phyloP scores from a whole-genome alignment of 352 stramenopile genomes.

The Elongisporangium undulatum region DNA sequence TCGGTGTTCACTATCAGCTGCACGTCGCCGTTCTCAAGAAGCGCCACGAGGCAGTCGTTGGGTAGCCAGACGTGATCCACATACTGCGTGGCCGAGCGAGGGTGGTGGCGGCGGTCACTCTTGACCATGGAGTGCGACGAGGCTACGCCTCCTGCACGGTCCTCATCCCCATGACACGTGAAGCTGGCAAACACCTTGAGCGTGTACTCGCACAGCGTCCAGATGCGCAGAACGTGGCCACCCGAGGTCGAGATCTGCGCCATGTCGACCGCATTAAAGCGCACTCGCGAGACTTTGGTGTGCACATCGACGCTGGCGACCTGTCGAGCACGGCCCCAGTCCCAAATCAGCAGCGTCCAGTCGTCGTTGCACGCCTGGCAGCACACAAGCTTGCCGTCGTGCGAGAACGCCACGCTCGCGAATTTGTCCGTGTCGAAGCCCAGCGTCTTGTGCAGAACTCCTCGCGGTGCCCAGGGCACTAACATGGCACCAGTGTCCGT shows the following conservation, averaged over 20 bases:
- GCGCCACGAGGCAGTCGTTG: conserved; percentile 54
- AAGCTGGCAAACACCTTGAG: conserved; percentile 70
- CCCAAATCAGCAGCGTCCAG: conserved; percentile 70
- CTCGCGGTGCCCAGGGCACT: background rate
- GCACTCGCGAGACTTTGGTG: conserved; percentile 60
- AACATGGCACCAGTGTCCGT: background rate
- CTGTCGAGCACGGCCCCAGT: conserved; percentile 67
- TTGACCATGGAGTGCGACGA: conserved; percentile 3
- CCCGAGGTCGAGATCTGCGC: conserved; percentile 72
- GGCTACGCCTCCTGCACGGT: conserved; percentile 32
- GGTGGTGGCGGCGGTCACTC: no score
- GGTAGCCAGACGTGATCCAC: conserved; percentile 70
- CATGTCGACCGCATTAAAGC: conserved; percentile 78
- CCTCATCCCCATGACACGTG: conserved; percentile 62
- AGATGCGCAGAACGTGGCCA: conserved; percentile 63
- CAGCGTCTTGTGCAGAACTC: conserved; percentile 38
- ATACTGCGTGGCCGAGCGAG: conserved; percentile 16
- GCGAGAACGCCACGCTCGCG: conserved; percentile 45
- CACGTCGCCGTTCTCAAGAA: conserved; percentile 70
- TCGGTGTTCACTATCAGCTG: conserved; percentile 75
- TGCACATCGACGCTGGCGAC: conserved; percentile 62
- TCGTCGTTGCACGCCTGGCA: conserved; percentile 42
- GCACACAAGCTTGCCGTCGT: conserved; percentile 65
- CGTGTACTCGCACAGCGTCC: conserved; percentile 70
- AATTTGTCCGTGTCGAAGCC: conserved; percentile 51